These are phyloP conservation scores for Pouteria campechiana DNA, from an alignment of 179 eudicot genomes.

Conservation along the genomic window DNA sequence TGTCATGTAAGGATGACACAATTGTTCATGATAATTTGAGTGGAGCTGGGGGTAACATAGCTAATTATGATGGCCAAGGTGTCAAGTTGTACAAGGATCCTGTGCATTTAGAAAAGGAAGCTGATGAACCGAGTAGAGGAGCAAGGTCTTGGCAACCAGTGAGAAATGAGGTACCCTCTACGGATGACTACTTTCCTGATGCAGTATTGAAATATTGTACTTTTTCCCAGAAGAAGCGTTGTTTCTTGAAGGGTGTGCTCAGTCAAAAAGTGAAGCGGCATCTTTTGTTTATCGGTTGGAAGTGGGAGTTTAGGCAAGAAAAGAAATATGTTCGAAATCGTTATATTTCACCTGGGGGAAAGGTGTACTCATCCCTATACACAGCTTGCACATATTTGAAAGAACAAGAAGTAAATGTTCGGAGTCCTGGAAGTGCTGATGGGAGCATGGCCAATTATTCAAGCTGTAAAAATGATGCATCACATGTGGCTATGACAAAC, in stretches of 20 bases:
- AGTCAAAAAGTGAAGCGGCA: constrained; percentile 23
- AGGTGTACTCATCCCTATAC: constrained; percentile 15
- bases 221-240: neutral
- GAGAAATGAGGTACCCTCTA: too few relatives aligned
- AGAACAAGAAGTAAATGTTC: neutral
- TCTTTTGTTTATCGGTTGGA: constrained; percentile 54
- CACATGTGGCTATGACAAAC: too few relatives aligned
- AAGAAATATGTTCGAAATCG: constrained; percentile 9
- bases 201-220: constrained; percentile 21
- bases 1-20: too few relatives aligned
- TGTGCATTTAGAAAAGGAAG: too few relatives aligned
- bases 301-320: constrained; percentile 14
- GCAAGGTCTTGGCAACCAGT: too few relatives aligned
- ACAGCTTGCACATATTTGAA: constrained; percentile 7
- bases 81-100: too few relatives aligned
- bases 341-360: constrained; percentile 49
- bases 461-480: too few relatives aligned
- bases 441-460: neutral
- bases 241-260: too few relatives aligned
- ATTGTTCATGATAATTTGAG: too few relatives aligned
- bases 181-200: constrained; percentile 30
- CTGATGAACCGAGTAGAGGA: too few relatives aligned
- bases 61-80: too few relatives aligned
- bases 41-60: too few relatives aligned
- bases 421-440: neutral